phyloP scores from a whole-genome alignment of 2,329 filamentous ascomycete species.

The Tolypocladium pustulatum region DNA sequence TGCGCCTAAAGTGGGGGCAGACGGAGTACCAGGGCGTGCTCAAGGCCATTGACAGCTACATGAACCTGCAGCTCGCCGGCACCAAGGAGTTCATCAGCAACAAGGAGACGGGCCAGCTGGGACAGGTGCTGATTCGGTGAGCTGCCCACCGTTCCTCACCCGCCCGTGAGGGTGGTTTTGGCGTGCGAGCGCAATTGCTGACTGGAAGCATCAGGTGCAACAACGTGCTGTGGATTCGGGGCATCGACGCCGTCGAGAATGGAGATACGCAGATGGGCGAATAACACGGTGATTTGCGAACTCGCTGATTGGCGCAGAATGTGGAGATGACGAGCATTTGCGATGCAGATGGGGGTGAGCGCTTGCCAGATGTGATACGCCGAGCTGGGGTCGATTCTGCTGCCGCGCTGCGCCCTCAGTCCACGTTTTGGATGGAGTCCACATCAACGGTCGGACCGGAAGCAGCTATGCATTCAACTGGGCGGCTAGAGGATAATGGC shows the following conservation, averaged over 20 bases:
- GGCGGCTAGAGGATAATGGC: background rate
- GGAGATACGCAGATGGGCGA: slow-evolving; percentile 50
- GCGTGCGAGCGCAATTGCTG: background rate
- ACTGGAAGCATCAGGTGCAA: slow-evolving; percentile 55
- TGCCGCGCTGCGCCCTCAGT: background rate
- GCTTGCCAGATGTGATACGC: background rate
- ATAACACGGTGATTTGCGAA: slow-evolving; percentile 15
- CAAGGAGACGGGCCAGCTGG: slow-evolving; percentile 73
- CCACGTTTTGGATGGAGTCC: background rate
- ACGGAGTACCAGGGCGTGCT: slow-evolving; percentile 94
- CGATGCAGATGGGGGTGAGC: background rate
- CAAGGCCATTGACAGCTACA: slow-evolving; percentile 92
- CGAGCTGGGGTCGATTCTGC: background rate
- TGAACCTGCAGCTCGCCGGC: slow-evolving; percentile 90
- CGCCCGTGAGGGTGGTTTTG: background rate
- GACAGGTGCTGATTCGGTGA: slow-evolving; percentile 85
- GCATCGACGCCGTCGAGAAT: slow-evolving; percentile 39
- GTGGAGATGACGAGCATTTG: background rate
- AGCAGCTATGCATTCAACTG: background rate
- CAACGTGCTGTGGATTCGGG: slow-evolving; percentile 89
- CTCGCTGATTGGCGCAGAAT: background rate
- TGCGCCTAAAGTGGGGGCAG: slow-evolving; percentile 96
- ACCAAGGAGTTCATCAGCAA: slow-evolving; percentile 89
- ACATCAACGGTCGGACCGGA: background rate
- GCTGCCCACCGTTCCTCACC: slow-evolving; percentile 8